Evolutionary conservation across 2,329 filamentous ascomycete species (phyloP), one percentile per base, ranked within the genome.

Genomic region (Cladobotryum mycophilum): DNA sequence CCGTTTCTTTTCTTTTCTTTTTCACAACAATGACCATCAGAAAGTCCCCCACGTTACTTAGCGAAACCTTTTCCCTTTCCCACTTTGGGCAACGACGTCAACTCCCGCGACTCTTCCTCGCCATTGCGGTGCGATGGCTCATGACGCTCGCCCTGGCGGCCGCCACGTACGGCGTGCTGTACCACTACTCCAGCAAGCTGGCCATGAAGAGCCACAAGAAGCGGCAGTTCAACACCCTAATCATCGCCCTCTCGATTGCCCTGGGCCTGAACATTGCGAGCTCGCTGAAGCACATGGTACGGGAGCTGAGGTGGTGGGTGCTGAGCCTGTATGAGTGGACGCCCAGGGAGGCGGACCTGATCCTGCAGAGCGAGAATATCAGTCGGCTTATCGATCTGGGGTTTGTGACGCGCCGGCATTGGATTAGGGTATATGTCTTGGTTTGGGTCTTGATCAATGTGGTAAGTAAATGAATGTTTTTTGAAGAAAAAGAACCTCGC

Each of bases 231-330:
- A 76, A 75, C 49, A 61, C 69, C 0, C 54, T 74, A n/a, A 69
- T 74, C 17, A 72, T 72, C 1, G 72, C 66, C 0, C 60, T 75
- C 5, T 69, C 69, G 43, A 74, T 76, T 33, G 56, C 61, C 0
- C 58, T 75, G 15, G 69, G 70, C 49, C 55, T 76, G 45, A 70
- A 70, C 44, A 67, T 75, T 40, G 66, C 69, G 2, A 71, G 64
- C 54, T 66, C 67, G 6, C 62, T 76, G 18, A 73, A 73, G 51
- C 66, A 65, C 25, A 70, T 75, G 65, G 67, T 71, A 3, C 58
- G 64, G 13, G 71, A 74, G 52, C 60, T 74, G 53, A 63, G 73
- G n/a, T 76, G 73, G 71, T 73, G 70, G 61, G 67, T 76, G 25
- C 56, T 76, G 40, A 67, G 65, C 51, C 59, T 62, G 8, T 59